Percentiles rank a stretch among this genome's conserved stretches.
Conservation (phyloP, 1,284 basidiomycete species). For the Cutaneotrichosporon spelunceum region DNA sequence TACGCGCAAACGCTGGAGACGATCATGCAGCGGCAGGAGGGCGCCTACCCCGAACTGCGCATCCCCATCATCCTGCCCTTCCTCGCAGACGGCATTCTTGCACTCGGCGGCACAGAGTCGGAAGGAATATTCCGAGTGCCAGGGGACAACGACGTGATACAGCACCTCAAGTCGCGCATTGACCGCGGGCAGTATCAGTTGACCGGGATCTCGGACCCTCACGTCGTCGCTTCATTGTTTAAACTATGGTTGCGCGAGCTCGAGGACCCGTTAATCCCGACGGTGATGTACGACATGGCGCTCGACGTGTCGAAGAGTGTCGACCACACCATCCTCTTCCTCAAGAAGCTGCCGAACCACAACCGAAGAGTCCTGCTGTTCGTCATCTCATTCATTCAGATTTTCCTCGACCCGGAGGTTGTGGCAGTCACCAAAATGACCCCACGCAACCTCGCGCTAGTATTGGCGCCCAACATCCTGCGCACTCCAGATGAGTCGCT, state of each 20-base stretch:
- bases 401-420: constrained; percentile 74
- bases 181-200: constrained; percentile 86
- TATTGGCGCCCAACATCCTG: constrained; percentile 84
- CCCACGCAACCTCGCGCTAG: constrained; percentile 55
- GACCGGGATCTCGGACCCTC: constrained; percentile 71
- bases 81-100: constrained; percentile 82
- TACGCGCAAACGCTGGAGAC: constrained; percentile 83
- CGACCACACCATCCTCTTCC: constrained; percentile 66
- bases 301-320: constrained; percentile 60
- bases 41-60: constrained; percentile 74
- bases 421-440: constrained; percentile 80
- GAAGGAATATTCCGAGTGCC: constrained; percentile 90
- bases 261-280: constrained; percentile 78
- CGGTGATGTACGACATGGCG: constrained; percentile 65
- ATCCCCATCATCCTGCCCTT: constrained; percentile 89
- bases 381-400: constrained; percentile 80
- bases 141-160: constrained; percentile 79
- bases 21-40: constrained; percentile 74
- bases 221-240: constrained; percentile 78
- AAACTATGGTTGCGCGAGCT: constrained; percentile 91
- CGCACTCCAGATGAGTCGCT: constrained; percentile 77
- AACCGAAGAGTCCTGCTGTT: constrained; percentile 80
- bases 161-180: constrained; percentile 78
- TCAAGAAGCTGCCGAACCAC: constrained; percentile 72
- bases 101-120: constrained; percentile 72